Conservation (phyloP, 2,329 filamentous ascomycete species). For the Ophiosphaerella herpotricha region DNA sequence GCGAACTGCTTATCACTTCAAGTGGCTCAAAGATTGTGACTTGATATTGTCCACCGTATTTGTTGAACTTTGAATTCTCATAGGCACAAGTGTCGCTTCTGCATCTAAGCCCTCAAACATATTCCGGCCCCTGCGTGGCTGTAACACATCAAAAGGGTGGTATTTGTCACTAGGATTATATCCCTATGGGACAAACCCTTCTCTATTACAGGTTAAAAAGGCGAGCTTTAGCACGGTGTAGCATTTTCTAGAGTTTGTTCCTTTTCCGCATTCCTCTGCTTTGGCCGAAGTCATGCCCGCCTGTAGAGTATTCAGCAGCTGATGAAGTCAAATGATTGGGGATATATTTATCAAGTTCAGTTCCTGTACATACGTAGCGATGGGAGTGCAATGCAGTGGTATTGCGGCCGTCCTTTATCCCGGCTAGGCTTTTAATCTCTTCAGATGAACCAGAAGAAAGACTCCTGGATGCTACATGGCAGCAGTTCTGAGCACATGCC, state of each 20-base stretch:
- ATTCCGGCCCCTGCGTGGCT: slow-evolving; percentile 14
- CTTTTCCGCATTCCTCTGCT: slow-evolving; percentile 10
- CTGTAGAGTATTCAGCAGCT: no score
- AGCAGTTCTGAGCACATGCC: slow-evolving; percentile 16
- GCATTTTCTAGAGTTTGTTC: slow-evolving; percentile 10
- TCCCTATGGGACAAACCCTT: neutral
- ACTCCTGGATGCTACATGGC: neutral
- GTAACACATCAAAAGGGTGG: slow-evolving; percentile 12
- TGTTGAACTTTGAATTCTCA: neutral
- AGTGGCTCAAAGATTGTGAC: no score
- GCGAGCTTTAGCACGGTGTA: slow-evolving; percentile 15
- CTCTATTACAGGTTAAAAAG: slow-evolving; percentile 7
- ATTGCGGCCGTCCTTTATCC: neutral
- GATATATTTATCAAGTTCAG: neutral
- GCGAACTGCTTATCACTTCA: no score
- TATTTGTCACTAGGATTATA: slow-evolving; percentile 2
- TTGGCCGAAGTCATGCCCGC: neutral
- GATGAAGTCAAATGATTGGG: neutral
- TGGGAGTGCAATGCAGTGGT: slow-evolving; percentile 4
- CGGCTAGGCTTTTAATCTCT: neutral
- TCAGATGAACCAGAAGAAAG: no score
- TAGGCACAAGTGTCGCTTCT: neutral
- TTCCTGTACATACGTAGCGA: slow-evolving; percentile 17
- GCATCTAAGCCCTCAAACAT: slow-evolving; percentile 19
- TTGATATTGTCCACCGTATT: no score